phyloP scores from a whole-genome alignment of 2,329 filamentous ascomycete species.

The Aureobasidium vineae region DNA sequence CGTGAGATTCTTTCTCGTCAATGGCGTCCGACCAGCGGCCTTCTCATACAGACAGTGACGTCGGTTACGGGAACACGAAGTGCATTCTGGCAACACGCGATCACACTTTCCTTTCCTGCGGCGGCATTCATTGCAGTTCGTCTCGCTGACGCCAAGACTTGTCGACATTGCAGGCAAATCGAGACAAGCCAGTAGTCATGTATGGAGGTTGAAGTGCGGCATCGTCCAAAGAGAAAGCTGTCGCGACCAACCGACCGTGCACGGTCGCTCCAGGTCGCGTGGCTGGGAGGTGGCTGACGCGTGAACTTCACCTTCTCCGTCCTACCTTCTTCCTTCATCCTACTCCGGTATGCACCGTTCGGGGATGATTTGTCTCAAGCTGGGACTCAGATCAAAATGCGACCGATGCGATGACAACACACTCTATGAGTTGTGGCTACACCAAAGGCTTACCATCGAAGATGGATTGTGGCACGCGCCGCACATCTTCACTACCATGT shows the following conservation, averaged over 20 bases:
- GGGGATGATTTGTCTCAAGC: neutral
- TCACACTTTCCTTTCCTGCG: conserved; percentile 36
- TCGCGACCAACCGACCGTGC: neutral
- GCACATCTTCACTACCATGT: neutral
- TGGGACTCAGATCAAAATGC: neutral
- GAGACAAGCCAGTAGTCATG: neutral
- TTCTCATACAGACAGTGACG: conserved; percentile 52
- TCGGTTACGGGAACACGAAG: conserved; percentile 45
- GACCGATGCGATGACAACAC: neutral
- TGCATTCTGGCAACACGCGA: conserved; percentile 41
- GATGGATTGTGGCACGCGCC: neutral
- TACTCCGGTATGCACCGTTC: neutral
- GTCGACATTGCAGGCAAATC: neutral
- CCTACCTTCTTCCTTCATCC: neutral
- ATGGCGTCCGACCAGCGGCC: conserved; percentile 46
- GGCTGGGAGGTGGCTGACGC: neutral
- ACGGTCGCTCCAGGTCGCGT: neutral
- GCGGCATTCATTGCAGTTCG: conserved; percentile 35
- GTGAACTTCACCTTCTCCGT: neutral
- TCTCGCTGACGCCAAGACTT: neutral
- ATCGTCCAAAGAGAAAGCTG: neutral
- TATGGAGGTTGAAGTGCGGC: neutral
- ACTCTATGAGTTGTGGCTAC: neutral
- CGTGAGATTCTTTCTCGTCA: conserved; percentile 50
- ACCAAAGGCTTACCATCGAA: neutral